These are phyloP conservation scores for Cryptococcus sp. DNA, from an alignment of 1,284 basidiomycete genomes.

Conservation along the genomic window DNA sequence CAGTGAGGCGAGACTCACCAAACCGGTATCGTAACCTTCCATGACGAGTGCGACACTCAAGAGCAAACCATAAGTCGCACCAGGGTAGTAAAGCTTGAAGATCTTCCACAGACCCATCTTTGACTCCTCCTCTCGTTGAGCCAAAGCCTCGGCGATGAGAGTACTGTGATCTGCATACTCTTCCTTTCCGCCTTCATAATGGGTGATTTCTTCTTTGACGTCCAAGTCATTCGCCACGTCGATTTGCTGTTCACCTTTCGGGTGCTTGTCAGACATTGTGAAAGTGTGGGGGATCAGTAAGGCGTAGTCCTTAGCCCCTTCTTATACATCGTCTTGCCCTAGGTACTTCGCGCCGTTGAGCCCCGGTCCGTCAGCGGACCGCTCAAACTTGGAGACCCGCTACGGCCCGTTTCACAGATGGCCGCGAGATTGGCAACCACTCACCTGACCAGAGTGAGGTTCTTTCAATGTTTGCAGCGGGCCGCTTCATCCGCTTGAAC, in stretches of 20 bases:
- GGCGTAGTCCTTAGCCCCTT: too few relatives aligned
- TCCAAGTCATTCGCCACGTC: not conserved
- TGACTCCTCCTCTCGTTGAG: not conserved
- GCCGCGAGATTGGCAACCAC: too few relatives aligned
- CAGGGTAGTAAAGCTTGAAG: conserved; percentile 6
- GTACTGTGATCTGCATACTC: not conserved
- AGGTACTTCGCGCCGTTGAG: too few relatives aligned
- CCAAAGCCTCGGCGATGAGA: not conserved
- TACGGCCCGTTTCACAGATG: too few relatives aligned
- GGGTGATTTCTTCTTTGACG: not conserved
- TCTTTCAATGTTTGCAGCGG: too few relatives aligned
- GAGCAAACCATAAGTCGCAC: conserved; percentile 32
- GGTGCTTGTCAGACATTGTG: not conserved
- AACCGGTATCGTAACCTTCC: conserved; percentile 35
- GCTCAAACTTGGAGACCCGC: too few relatives aligned
- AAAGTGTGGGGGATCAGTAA: not conserved
- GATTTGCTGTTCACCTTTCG: not conserved
- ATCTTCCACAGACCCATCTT: not conserved
- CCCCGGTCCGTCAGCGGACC: too few relatives aligned
- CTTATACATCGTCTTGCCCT: too few relatives aligned
- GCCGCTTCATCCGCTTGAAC: too few relatives aligned
- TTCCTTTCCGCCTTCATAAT: not conserved
- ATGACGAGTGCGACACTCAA: conserved; percentile 42
- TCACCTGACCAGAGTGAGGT: too few relatives aligned
- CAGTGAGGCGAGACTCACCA: conserved; percentile 8